Conservation (phyloP, 2,329 filamentous ascomycete species). For the Didymella sp. region DNA sequence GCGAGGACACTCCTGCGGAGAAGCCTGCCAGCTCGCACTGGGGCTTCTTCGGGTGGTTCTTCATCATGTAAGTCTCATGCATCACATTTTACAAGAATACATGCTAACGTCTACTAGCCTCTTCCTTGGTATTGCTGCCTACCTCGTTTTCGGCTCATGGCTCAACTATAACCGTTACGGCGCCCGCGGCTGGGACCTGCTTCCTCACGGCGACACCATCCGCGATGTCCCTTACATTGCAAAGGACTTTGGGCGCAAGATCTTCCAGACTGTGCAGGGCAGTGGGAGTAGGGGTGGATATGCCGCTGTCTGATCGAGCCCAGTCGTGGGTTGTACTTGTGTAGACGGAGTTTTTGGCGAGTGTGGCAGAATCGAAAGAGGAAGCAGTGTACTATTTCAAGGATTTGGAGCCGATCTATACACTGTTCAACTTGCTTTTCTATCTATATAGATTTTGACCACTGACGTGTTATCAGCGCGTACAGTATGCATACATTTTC, state of each 20-base stretch:
- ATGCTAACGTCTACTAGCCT: slow-evolving; percentile 59
- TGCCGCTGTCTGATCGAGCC: slow-evolving; percentile 76
- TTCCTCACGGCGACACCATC: slow-evolving; percentile 91
- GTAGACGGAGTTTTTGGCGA: background rate
- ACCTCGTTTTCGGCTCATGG: slow-evolving; percentile 98
- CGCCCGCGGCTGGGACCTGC: slow-evolving; percentile 90
- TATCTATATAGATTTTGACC: background rate
- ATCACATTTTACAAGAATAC: background rate
- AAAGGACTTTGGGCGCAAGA: slow-evolving; percentile 82
- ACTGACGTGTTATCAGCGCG: background rate
- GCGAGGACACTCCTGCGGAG: slow-evolving; percentile 56
- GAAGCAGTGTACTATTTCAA: slow-evolving; percentile 1
- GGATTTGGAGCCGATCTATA: background rate
- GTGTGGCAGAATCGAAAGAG: background rate
- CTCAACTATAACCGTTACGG: slow-evolving; percentile 98
- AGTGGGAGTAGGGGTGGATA: slow-evolving; percentile 88
- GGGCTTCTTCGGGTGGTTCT: slow-evolving; percentile 98
- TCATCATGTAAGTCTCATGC: slow-evolving; percentile 75
- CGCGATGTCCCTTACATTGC: slow-evolving; percentile 91
- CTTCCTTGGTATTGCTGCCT: slow-evolving; percentile 84
- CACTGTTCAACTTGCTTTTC: too few relatives aligned
- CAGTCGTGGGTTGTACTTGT: background rate
- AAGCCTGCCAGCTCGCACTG: slow-evolving; percentile 66
- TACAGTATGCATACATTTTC: slow-evolving; percentile 2
- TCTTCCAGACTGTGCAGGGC: slow-evolving; percentile 84